Evolutionary conservation across 164 flowering plant genomes (phyloP), one percentile per base, ranked within the genome.

Genomic region (Magnolia sinica): DNA sequence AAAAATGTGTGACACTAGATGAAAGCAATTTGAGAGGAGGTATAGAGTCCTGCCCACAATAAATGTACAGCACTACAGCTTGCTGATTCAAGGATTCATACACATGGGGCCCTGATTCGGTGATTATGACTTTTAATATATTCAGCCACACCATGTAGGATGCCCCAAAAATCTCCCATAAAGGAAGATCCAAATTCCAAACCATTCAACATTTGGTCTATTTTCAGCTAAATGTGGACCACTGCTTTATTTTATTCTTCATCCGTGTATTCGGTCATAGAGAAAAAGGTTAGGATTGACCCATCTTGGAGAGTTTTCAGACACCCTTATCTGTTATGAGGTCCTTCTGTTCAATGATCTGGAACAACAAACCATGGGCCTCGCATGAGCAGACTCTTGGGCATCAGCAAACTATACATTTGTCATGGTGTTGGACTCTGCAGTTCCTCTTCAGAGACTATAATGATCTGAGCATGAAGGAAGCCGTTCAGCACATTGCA

Each of bases 1-100:
- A 77, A 75, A 37, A 37, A 68, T 31, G 37, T 49, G 22, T 11
- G 76, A 72, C 8, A 18, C 29, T 20, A 68, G 65, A 78, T 10
- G n/a, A 68, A 13, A 70, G 18, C 4, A 50, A 24, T 50, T 68
- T 14, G 64, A 3, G 23, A 72, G 64, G 50, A 71, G 18, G 2
- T 55, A 11, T 55, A 11, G 18, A 55, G 61, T 55, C 18, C 61
- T 55, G 11, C 18, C 13, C 13, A 16, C 13, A 55, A 16, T 55
- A 55, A 55, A 55, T 55, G 13, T 16, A 55, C 61, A 55, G 61
- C 3, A 8, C 10, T 16, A 55, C 61, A 55, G 61, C 3, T 55
- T 55, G 19, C 61, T 55, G 45, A 37, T 3, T 37, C 45, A 37
- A 37, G 45, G 45, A 55, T 16, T 16, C 61, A 11, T 55, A 55